A percentile compares a stretch with the other conserved stretches of the same genome.
Evolutionary conservation across 2,329 filamentous ascomycete species (phyloP).

Genomic region (Colletotrichum euphorbiae): DNA sequence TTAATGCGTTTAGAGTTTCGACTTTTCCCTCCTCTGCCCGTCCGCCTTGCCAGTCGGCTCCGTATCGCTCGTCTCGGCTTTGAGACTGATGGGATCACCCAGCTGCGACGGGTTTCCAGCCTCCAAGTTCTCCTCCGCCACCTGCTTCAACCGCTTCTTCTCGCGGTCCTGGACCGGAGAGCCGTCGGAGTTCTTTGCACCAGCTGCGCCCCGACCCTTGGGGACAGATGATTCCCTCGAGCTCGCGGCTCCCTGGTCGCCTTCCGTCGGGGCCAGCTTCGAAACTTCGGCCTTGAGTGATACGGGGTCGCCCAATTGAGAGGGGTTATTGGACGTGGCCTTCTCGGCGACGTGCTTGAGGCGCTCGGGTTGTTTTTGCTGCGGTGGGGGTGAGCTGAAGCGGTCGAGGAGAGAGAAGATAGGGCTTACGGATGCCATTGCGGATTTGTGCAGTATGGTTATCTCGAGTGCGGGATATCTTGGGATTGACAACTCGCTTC

Average conservation of each 20-base stretch:
- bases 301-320: slow-evolving; percentile 53
- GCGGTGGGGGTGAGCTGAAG: slow-evolving; percentile 2
- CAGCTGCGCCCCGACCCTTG: background rate
- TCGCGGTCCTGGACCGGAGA: slow-evolving; percentile 30
- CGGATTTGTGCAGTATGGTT: background rate
- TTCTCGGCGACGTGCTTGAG: slow-evolving; percentile 39
- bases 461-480: background rate
- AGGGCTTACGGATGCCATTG: slow-evolving; percentile 33
- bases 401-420: background rate
- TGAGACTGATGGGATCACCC: slow-evolving; percentile 54
- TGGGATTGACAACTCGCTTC: background rate
- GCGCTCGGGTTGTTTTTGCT: slow-evolving; percentile 35
- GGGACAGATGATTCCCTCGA: background rate
- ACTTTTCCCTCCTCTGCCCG: slow-evolving; percentile 36
- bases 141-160: slow-evolving; percentile 37
- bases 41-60: slow-evolving; percentile 46
- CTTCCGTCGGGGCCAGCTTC: slow-evolving; percentile 33
- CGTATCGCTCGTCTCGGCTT: slow-evolving; percentile 51
- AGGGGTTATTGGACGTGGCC: slow-evolving; percentile 48
- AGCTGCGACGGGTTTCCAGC: slow-evolving; percentile 52
- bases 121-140: slow-evolving; percentile 44
- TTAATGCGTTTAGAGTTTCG: slow-evolving; percentile 26
- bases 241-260: slow-evolving; percentile 14
- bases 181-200: slow-evolving; percentile 38
- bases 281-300: slow-evolving; percentile 52